phyloP scores from a whole-genome alignment of 169 alveolate genomes.

The Babesia caballi region DNA sequence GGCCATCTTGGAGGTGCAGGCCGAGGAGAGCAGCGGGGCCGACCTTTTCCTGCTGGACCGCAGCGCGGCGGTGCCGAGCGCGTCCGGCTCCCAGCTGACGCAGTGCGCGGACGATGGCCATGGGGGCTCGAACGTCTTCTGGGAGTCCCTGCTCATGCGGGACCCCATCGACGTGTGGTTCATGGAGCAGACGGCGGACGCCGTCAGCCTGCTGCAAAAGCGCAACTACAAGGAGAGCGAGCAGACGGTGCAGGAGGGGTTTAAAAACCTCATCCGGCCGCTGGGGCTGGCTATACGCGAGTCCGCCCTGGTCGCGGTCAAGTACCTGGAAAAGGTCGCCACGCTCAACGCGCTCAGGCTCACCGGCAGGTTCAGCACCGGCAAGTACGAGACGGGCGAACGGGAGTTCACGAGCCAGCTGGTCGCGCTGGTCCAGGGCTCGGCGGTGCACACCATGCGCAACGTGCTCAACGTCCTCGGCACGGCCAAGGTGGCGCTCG shows the following conservation, averaged over 20 bases:
- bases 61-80: not conserved
- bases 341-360: conserved; percentile 21
- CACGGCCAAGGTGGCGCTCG: conserved; percentile 46
- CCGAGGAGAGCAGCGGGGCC: not conserved
- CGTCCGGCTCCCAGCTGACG: conserved; percentile 1
- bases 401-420: conserved; percentile 18
- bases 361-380: conserved; percentile 10
- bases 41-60: conserved; percentile 6
- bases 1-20: not conserved
- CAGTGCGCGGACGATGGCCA: conserved; percentile 8
- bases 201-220: conserved; percentile 35
- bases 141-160: conserved; percentile 47
- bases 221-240: conserved; percentile 3
- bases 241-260: conserved; percentile 24
- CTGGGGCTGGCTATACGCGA: conserved; percentile 52
- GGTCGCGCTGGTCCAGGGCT: not conserved
- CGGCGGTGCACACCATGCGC: not conserved
- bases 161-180: conserved; percentile 57
- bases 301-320: conserved; percentile 34
- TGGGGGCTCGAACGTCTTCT: conserved; percentile 20
- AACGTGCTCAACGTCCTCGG: conserved; percentile 30
- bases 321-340: conserved; percentile 45
- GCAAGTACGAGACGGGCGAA: conserved; percentile 1
- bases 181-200: conserved; percentile 44
- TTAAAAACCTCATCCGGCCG: conserved; percentile 46